A percentile compares a stretch with the other conserved stretches of the same genome.
These are phyloP conservation scores for Artemisia annua DNA, from an alignment of 129 eudicot species.

Conservation along the genomic window DNA sequence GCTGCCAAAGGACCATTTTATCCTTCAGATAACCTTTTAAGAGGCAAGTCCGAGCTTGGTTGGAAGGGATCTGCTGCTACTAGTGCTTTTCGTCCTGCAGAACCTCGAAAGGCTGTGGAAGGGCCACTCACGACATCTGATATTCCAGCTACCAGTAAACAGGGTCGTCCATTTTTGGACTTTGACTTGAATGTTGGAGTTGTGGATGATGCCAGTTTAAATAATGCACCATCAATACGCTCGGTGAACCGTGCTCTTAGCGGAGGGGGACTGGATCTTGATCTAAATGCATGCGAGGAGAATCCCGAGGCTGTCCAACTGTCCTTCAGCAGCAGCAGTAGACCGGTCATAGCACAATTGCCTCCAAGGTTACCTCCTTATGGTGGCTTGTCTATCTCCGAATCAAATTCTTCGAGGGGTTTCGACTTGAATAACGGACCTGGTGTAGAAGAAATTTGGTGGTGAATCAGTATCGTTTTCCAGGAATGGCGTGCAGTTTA, in stretches of 20 bases:
- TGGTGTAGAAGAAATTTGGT: constrained; percentile 53
- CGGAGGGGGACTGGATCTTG: constrained; percentile 63
- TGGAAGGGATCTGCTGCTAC: constrained; percentile 99
- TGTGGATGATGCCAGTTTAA: constrained; percentile 48
- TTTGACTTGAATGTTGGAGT: constrained; percentile 67
- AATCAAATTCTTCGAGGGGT: constrained; percentile 43
- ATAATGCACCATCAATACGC: constrained; percentile 8
- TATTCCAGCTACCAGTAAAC: constrained; percentile 39
- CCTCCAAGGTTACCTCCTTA: constrained; percentile 34
- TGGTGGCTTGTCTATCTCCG: constrained; percentile 16
- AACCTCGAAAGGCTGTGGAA: constrained; percentile 56
- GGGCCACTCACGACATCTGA: neutral
- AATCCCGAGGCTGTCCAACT: constrained; percentile 52
- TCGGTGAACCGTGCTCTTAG: neutral
- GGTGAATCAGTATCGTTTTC: constrained; percentile 29
- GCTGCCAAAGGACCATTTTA: constrained; percentile 92
- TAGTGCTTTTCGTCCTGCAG: constrained; percentile 96
- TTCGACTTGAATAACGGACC: constrained; percentile 79
- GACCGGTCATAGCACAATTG: constrained; percentile 6
- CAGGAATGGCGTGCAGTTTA: constrained; percentile 32
- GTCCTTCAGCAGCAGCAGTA: constrained; percentile 38
- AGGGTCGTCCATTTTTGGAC: constrained; percentile 53
- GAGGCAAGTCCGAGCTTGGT: constrained; percentile 71
- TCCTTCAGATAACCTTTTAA: constrained; percentile 70
- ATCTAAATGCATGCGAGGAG: constrained; percentile 73